Evolutionary conservation across 2,329 filamentous ascomycete species (phyloP).

Genomic region (Ophiostoma australiae): DNA sequence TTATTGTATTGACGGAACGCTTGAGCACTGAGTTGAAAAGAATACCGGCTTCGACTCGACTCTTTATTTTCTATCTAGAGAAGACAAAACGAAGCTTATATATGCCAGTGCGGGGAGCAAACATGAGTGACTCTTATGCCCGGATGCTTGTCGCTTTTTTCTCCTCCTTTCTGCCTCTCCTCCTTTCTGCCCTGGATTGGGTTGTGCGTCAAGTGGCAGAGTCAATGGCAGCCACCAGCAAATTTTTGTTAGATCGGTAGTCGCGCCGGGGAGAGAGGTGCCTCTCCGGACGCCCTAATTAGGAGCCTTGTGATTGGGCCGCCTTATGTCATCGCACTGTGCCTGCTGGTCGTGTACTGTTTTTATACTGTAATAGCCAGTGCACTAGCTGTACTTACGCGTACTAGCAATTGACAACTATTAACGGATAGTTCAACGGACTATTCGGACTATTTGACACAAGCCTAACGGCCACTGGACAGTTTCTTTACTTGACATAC

Average conservation of each 20-base stretch:
- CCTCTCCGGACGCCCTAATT: constrained; percentile 22
- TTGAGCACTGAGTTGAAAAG: no score
- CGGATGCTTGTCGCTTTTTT: neutral
- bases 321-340: neutral
- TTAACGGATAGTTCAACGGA: neutral
- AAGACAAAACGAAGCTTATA: neutral
- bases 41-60: neutral
- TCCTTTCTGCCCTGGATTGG: neutral
- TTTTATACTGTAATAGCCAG: neutral
- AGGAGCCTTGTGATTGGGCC: constrained; percentile 23
- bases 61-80: neutral
- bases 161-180: neutral
- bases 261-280: constrained; percentile 17
- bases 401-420: no score
- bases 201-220: constrained; percentile 8
- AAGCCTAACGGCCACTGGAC: neutral
- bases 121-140: neutral
- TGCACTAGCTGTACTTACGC: no score
- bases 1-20: neutral
- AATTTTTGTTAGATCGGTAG: neutral
- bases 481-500: neutral
- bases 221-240: constrained; percentile 8
- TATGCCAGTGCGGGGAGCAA: neutral
- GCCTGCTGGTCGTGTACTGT: neutral
- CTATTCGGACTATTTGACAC: neutral